Percentiles rank a stretch among this genome's conserved stretches.
Evolutionary conservation across 805 yeast genomes (phyloP).

Genomic region (Hanseniaspora occidentalis): DNA sequence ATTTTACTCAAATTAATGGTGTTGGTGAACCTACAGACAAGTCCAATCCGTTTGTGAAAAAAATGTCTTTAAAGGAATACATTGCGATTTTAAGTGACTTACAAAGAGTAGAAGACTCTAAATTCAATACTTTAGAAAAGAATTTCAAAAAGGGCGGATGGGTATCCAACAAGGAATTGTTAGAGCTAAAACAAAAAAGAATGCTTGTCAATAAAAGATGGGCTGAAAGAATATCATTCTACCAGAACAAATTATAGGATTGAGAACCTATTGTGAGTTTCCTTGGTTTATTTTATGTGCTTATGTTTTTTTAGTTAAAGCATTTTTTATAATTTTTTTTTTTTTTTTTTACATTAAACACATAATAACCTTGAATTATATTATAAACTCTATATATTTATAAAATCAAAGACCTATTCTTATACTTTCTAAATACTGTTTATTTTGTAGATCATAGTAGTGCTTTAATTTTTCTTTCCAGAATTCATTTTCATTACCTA

Average conservation of each 20-base stretch:
- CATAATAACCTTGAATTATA: too few relatives aligned
- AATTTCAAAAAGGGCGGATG: conserved; percentile 18
- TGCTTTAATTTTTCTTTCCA: conserved; percentile 19
- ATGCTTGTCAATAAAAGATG: conserved; percentile 19
- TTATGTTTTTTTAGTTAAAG: too few relatives aligned
- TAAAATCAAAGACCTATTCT: conserved; percentile 7
- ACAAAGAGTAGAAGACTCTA: conserved; percentile 19
- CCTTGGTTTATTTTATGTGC: too few relatives aligned
- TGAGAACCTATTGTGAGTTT: conserved; percentile 3
- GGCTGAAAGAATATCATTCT: conserved; percentile 21
- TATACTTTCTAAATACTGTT: conserved; percentile 16
- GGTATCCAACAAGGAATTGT: conserved; percentile 19
- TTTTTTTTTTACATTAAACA: not conserved
- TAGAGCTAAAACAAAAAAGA: conserved; percentile 16
- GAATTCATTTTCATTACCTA: conserved; percentile 19
- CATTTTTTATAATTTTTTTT: not conserved
- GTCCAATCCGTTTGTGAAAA: too few relatives aligned
- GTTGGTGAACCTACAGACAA: too few relatives aligned
- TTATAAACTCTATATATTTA: not conserved
- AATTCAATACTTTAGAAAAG: conserved; percentile 16
- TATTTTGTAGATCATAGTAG: conserved; percentile 18
- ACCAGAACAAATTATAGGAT: conserved; percentile 14
- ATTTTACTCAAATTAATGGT: too few relatives aligned
- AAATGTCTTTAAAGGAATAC: conserved; percentile 14
- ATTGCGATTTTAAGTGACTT: conserved; percentile 15